Evolutionary conservation across 2,329 filamentous ascomycete species (phyloP).

Genomic region (Sphaerulina vaccinii): DNA sequence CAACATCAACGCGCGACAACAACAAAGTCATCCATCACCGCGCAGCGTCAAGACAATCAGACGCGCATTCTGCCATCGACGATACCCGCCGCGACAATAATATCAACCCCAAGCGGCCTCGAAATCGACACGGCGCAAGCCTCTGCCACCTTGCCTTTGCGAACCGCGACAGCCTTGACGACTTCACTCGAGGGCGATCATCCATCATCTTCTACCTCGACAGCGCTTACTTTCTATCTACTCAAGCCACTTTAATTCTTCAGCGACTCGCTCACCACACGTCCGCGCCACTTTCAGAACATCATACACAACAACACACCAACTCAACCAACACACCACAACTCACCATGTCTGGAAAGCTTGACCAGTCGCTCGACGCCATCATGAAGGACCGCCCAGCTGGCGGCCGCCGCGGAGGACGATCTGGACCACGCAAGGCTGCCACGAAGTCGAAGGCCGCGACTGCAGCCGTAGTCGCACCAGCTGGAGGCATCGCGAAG

Average conservation of each 20-base stretch:
- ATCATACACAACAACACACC: constrained; percentile 11
- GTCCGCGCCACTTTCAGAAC: constrained; percentile 2
- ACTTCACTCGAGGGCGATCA: constrained; percentile 5
- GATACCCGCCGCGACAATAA: neutral
- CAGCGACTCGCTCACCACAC: constrained; percentile 10
- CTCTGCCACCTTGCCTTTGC: constrained; percentile 19
- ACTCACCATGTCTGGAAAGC: constrained; percentile 80
- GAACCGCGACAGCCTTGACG: constrained; percentile 13
- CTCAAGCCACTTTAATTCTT: constrained; percentile 7
- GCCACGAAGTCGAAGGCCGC: constrained; percentile 53
- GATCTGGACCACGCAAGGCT: constrained; percentile 46
- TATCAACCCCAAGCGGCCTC: constrained; percentile 3
- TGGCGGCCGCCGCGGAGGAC: constrained; percentile 45
- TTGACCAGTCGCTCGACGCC: constrained; percentile 95
- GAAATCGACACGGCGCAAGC: constrained; percentile 9
- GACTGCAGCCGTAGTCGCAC: constrained; percentile 52
- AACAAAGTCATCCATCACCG: constrained; percentile 13
- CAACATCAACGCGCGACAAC: constrained; percentile 10
- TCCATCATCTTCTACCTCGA: constrained; percentile 9
- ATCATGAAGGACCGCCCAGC: constrained; percentile 76
- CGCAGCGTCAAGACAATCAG: constrained; percentile 13
- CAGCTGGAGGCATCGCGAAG: constrained; percentile 85
- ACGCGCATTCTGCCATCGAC: constrained; percentile 11
- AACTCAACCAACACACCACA: constrained; percentile 15
- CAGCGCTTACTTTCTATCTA: constrained; percentile 19